Percentiles rank a stretch among this genome's conserved stretches.
Evolutionary conservation across 2,329 filamentous ascomycete genomes (phyloP).

Genomic region (Colletotrichum paranaense): DNA sequence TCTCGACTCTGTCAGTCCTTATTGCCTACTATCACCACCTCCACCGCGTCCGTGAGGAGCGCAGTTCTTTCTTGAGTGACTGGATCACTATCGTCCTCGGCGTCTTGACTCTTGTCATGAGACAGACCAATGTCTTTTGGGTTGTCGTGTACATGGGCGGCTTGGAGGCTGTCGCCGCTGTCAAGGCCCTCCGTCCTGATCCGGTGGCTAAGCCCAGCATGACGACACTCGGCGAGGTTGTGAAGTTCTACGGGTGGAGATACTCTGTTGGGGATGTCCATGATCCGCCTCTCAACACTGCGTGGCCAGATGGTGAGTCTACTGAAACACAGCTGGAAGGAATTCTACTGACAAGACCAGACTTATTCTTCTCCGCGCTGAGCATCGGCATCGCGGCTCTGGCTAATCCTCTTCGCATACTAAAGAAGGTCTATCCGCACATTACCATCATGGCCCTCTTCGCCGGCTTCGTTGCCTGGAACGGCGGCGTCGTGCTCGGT

Average conservation of each 20-base stretch:
- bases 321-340: neutral
- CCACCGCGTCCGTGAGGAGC: conserved; percentile 50
- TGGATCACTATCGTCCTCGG: conserved; percentile 67
- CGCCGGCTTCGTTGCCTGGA: conserved; percentile 82
- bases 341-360: conserved; percentile 47
- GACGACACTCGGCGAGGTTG: conserved; percentile 45
- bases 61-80: conserved; percentile 51
- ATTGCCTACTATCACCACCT: conserved; percentile 72
- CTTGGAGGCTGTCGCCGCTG: conserved; percentile 63
- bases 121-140: conserved; percentile 99
- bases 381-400: conserved; percentile 72
- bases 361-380: conserved; percentile 66
- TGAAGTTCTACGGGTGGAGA: conserved; percentile 52
- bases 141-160: conserved; percentile 81
- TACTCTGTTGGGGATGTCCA: conserved; percentile 66
- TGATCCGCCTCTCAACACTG: conserved; percentile 60
- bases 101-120: conserved; percentile 76
- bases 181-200: conserved; percentile 56
- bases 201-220: conserved; percentile 45
- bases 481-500: conserved; percentile 92
- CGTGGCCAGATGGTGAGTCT: conserved; percentile 62
- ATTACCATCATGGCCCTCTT: conserved; percentile 76
- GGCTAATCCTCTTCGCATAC: conserved; percentile 57
- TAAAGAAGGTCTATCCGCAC: conserved; percentile 67
- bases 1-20: conserved; percentile 82